A percentile compares a stretch with the other conserved stretches of the same genome.
Conservation (phyloP, 129 eudicot species). For the Flaveria brownii region DNA sequence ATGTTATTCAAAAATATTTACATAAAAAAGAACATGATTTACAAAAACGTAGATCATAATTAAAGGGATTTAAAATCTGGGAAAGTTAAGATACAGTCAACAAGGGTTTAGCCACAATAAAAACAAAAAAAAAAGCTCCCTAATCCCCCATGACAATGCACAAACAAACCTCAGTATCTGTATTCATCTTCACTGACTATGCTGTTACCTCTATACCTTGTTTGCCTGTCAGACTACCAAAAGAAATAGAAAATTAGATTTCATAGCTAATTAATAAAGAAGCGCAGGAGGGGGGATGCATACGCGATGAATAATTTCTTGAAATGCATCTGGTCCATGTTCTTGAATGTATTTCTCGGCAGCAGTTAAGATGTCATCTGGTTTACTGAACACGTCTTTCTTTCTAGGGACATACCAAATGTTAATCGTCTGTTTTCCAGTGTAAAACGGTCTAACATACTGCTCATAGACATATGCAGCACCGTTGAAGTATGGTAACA, state of each 20-base stretch:
- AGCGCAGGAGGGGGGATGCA: not conserved
- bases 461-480: constrained; percentile 90
- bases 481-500: constrained; percentile 93
- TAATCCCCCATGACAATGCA: not conserved
- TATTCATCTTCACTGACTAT: constrained; percentile 51
- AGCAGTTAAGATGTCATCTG: constrained; percentile 82
- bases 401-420: constrained; percentile 86
- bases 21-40: constrained; percentile 11
- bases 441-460: constrained; percentile 69
- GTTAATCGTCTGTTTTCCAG: constrained; percentile 60
- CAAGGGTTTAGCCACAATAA: constrained; percentile 16
- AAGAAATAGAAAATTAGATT: constrained; percentile 18
- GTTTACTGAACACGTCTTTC: constrained; percentile 80
- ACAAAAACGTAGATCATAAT: constrained; percentile 23
- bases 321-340: constrained; percentile 83
- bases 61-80: not conserved
- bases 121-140: constrained; percentile 28
- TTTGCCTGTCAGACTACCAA: constrained; percentile 56
- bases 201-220: constrained; percentile 37
- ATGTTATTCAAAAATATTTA: constrained; percentile 30
- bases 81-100: constrained; percentile 29
- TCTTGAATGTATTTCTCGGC: constrained; percentile 88
- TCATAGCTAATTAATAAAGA: not conserved
- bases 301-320: constrained; percentile 76
- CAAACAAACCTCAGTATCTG: constrained; percentile 42